Base-by-base conservation (phyloP, 1,284 basidiomycete species). In the Pseudozyma hubeiensis region DNA sequence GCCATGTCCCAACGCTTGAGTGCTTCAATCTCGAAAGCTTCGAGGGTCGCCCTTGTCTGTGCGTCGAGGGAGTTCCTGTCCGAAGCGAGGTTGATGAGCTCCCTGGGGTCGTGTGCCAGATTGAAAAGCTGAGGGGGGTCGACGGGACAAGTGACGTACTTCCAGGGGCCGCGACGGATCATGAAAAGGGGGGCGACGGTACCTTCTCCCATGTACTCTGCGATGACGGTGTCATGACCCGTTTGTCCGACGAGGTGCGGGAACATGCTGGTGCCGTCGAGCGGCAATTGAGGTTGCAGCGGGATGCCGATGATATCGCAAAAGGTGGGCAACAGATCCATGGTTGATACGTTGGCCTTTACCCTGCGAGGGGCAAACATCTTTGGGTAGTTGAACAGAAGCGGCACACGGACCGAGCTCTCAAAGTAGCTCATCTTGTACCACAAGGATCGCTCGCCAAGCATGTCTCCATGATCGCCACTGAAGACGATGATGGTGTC, bases 341-440 rank as follows among this genome's bases (percentile, higher is more conserved):
- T 63, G 34, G 66, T 68, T 13, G 66, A 68, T 16, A 68, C 60
- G 35, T 68, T 68, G 55, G 66, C 60, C 45, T 53, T 58, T 55
- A 68, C 66, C 5, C 60, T 60, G n/a, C 60, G 66, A 16, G 66
- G 66, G 10, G 50, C 47, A 41, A 63, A 63, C 55, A 47, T 53
- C 47, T 63, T 63, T n/a, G 66, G 66, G 24, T 63, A 68, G 52
- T 58, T 63, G 66, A 68, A 58, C n/a, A 68, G 52, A 17, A 68
- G 58, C 17, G 66, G 66, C 17, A 68, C 66, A 19, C 66, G 66
- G n/a, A 68, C 66, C 8, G 66, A 68, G 55, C 66, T 68, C 33
- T 68, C 66, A 48, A 63, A 68, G 55, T 68, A 68, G 55, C 66
- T 68, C 66, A 68, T 68, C 55, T 68, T 68, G 66, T 68, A 68